Base-by-base conservation (phyloP, 176 grass and related monocot genomes). In the Lolium multiflorum region DNA sequence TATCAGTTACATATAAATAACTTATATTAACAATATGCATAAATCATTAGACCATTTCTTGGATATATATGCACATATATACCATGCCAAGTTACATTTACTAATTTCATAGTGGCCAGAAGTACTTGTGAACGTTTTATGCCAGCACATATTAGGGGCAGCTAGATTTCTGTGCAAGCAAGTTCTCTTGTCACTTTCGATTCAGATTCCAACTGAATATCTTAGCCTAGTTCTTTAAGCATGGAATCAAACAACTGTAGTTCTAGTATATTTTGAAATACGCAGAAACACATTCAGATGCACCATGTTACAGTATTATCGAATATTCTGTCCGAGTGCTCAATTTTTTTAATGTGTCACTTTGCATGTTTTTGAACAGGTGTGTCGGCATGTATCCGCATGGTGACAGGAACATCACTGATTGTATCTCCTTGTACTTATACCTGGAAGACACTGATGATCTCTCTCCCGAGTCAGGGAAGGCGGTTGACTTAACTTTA, bases 301-400 rank as follows among this genome's bases (percentile, higher is more conserved):
- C 39, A 7, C n/a, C 39, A 78, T 41, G 22, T 76, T 17, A 54
- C 14, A 49, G 58, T 61, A 18, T 22, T 74, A 49, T 50, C 11
- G 4, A 10, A 71, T 43, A 71, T 11, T 57, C 4, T 54, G 18
- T 20, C 75, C 7, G 26, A 2, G 2, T n/a, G 3, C 35, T 21
- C 17, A 26, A 26, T 74, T 22, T 13, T 74, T 51, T 51, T 51
- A 11, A 64, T 35, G 10, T 49, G 15, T 6, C 59, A 81, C 78
- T 49, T 64, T 46, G n/a, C 17, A 68, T 68, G 46, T 81, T 20
- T 81, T 4, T 68, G 17, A 81, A 81, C 65, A 89, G 81, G 87
- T 8, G 41, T 47, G 16, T 84, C n/a, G 26, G 0, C 6, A 73
- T 89, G 74, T 4, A 79, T 78, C 80, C 87, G 14, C 6, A 3